Percentiles rank a stretch among this genome's conserved stretches.
These are phyloP conservation scores for Apophysomyces variabilis DNA, from an alignment of 371 early-diverging fungal genomes.

Conservation along the genomic window DNA sequence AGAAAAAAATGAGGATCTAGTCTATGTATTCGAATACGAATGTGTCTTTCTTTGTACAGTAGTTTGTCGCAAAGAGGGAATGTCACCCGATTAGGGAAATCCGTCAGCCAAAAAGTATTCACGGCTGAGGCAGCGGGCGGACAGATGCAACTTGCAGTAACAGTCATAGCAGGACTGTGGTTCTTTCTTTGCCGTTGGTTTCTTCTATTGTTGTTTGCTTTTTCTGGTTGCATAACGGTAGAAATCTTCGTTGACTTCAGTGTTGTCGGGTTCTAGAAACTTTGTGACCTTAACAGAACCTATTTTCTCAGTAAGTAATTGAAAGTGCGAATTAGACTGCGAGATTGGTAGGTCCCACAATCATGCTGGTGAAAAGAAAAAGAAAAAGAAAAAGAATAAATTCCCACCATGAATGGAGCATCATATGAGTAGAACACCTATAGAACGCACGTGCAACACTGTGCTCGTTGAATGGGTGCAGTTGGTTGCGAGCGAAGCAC, in stretches of 20 bases:
- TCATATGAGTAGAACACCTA: no score
- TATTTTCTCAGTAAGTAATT: not conserved
- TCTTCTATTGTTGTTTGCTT: not conserved
- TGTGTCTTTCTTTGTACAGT: not conserved
- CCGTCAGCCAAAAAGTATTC: constrained; percentile 5
- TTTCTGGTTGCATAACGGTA: not conserved
- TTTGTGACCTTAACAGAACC: constrained; percentile 1
- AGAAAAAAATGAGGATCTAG: not conserved
- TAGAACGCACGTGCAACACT: no score
- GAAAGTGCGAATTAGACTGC: not conserved
- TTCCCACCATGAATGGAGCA: no score
- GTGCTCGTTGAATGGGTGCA: no score
- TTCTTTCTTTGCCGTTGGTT: not conserved
- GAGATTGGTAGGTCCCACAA: not conserved
- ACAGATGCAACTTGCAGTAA: not conserved
- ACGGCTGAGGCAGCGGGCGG: constrained; percentile 8
- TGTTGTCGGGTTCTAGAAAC: not conserved
- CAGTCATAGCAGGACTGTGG: not conserved
- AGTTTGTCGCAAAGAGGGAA: not conserved
- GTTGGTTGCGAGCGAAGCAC: no score
- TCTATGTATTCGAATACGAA: constrained; percentile 9
- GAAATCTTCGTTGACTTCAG: not conserved
- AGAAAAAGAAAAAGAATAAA: no score
- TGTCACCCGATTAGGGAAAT: constrained; percentile 3
- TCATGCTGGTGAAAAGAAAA: not conserved